Conservation (phyloP, 352 stramenopile genomes). For the Globisporangium mamillatum region DNA sequence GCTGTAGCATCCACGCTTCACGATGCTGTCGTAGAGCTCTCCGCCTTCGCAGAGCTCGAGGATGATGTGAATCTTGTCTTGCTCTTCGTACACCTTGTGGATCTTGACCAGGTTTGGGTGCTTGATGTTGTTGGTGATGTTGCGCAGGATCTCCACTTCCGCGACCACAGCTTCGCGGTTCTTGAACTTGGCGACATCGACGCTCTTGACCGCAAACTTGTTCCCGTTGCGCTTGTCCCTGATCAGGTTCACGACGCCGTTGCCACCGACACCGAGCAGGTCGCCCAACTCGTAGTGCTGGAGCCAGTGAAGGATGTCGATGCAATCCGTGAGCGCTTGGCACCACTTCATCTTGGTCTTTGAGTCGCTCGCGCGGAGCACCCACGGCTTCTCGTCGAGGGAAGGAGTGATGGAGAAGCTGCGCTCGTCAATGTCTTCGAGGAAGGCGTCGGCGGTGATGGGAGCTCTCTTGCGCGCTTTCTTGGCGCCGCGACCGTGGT, state of each 20-base stretch:
- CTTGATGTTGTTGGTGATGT: slow-evolving; percentile 79
- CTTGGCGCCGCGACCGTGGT: slow-evolving; percentile 18
- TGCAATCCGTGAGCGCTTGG: slow-evolving; percentile 61
- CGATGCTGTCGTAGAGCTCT: slow-evolving; percentile 75
- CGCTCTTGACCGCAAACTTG: slow-evolving; percentile 69
- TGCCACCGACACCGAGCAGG: slow-evolving; percentile 69
- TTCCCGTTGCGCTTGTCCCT: slow-evolving; percentile 53
- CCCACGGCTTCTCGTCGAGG: slow-evolving; percentile 54
- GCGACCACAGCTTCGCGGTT: slow-evolving; percentile 64
- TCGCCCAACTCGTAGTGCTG: slow-evolving; percentile 65
- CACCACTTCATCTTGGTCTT: slow-evolving; percentile 62
- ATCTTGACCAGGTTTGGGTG: slow-evolving; percentile 78
- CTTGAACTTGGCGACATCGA: slow-evolving; percentile 76
- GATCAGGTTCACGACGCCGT: slow-evolving; percentile 65
- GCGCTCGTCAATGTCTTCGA: slow-evolving; percentile 51
- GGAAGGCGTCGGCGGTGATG: slow-evolving; percentile 49
- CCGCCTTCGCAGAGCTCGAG: slow-evolving; percentile 68
- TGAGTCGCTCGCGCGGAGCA: slow-evolving; percentile 49
- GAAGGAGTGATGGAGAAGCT: slow-evolving; percentile 56
- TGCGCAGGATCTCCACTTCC: slow-evolving; percentile 78
- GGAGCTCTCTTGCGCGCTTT: slow-evolving; percentile 50
- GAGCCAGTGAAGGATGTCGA: slow-evolving; percentile 76
- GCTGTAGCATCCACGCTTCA: slow-evolving; percentile 62
- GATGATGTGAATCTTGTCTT: slow-evolving; percentile 79
- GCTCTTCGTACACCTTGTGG: slow-evolving; percentile 82